phyloP scores from a whole-genome alignment of 768 basidiomycete species.

The Kwoniella dendrophila region DNA sequence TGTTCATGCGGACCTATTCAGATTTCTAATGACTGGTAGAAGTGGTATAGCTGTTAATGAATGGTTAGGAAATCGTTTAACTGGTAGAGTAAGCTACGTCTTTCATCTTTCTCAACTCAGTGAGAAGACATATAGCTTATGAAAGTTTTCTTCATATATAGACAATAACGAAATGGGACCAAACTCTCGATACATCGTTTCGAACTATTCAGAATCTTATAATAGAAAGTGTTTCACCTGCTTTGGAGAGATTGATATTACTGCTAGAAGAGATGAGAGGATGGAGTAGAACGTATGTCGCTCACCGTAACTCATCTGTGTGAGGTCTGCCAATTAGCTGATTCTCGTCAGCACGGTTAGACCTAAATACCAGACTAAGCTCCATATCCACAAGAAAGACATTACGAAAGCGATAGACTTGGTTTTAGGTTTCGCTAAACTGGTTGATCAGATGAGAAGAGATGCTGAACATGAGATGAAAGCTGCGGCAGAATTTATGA shows the following conservation, averaged over 20 bases:
- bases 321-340: neutral
- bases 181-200: slow-evolving; percentile 25
- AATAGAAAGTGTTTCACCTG: slow-evolving; percentile 37
- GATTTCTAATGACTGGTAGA: slow-evolving; percentile 43
- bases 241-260: slow-evolving; percentile 33
- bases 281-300: slow-evolving; percentile 31
- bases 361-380: slow-evolving; percentile 4
- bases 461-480: slow-evolving; percentile 31
- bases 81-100: slow-evolving; percentile 31
- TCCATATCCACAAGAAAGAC: slow-evolving; percentile 1
- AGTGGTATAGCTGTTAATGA: slow-evolving; percentile 37
- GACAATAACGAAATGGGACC: slow-evolving; percentile 48
- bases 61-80: slow-evolving; percentile 47
- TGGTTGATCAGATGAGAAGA: slow-evolving; percentile 31
- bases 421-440: slow-evolving; percentile 23
- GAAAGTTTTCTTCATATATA: slow-evolving; percentile 13
- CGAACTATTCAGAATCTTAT: slow-evolving; percentile 35
- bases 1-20: slow-evolving; percentile 45
- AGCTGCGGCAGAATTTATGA: slow-evolving; percentile 37
- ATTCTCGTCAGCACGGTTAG: neutral
- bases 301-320: neutral
- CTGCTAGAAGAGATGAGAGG: slow-evolving; percentile 40
- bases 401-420: slow-evolving; percentile 20
- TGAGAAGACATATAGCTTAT: neutral
- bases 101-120: neutral